phyloP scores from a whole-genome alignment of 192 early-diverging fungal genomes.

The Coemansia guatemalensis region DNA sequence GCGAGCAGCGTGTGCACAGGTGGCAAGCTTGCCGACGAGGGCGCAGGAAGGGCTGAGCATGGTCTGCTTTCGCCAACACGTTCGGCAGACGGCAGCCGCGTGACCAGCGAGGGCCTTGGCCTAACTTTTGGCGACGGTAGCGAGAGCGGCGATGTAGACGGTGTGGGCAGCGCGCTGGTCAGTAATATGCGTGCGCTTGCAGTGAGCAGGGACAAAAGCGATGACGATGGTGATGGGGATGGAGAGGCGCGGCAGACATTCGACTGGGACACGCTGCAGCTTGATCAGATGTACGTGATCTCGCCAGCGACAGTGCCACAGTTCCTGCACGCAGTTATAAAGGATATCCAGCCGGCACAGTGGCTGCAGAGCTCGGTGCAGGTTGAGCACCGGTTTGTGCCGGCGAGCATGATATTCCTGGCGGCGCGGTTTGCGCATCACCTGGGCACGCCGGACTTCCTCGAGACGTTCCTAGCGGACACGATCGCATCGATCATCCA shows the following conservation, averaged over 20 bases:
- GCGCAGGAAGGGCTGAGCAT: background rate
- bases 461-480: constrained; percentile 66
- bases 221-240: constrained; percentile 31
- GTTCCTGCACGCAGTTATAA: constrained; percentile 73
- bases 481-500: constrained; percentile 60
- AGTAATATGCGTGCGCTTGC: constrained; percentile 25
- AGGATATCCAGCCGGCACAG: constrained; percentile 62
- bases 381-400: constrained; percentile 60
- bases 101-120: constrained; percentile 13
- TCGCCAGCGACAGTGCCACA: constrained; percentile 66
- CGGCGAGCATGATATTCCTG: constrained; percentile 87
- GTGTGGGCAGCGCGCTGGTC: constrained; percentile 16
- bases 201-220: constrained; percentile 23
- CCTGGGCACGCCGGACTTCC: constrained; percentile 67
- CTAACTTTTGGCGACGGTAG: constrained; percentile 18
- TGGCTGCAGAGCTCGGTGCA: constrained; percentile 38
- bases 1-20: constrained; percentile 30
- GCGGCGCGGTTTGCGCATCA: constrained; percentile 88
- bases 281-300: constrained; percentile 98
- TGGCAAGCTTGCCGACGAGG: constrained; percentile 9
- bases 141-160: background rate
- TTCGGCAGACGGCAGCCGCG: constrained; percentile 16
- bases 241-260: constrained; percentile 50
- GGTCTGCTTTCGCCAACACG: constrained; percentile 22
- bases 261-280: constrained; percentile 78